Percentiles rank a stretch among this genome's conserved stretches.
phyloP scores from a whole-genome alignment of 2,329 filamentous ascomycete species.

The Nemania bipapillata region DNA sequence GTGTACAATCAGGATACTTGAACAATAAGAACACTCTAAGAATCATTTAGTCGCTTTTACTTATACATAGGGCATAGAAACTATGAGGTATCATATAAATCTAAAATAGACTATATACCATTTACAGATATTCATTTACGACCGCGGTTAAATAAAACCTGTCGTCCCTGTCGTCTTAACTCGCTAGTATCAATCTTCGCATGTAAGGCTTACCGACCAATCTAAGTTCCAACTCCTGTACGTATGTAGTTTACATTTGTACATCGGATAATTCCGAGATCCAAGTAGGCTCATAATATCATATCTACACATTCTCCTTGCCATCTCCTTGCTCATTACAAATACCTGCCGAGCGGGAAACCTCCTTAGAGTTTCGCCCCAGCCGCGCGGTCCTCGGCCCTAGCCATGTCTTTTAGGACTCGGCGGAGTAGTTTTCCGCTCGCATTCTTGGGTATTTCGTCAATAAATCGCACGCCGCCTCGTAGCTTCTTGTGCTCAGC shows the following conservation, averaged over 20 bases:
- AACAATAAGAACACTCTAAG: not conserved
- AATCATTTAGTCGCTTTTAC: not conserved
- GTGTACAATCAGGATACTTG: not conserved
- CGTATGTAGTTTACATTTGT: conserved; percentile 8
- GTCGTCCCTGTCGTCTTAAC: not conserved
- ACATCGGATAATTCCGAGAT: not conserved
- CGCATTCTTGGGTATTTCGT: conserved; percentile 70
- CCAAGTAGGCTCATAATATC: not conserved
- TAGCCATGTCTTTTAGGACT: conserved; percentile 62
- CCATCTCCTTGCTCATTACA: not conserved
- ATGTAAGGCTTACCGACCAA: not conserved
- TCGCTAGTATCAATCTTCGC: conserved; percentile 4
- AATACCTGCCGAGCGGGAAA: not conserved
- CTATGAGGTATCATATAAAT: not conserved
- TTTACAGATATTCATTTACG: too few relatives aligned
- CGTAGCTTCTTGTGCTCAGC: conserved; percentile 56
- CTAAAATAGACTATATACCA: not conserved
- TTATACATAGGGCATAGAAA: not conserved
- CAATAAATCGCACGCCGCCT: conserved; percentile 59
- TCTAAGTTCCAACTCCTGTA: not conserved
- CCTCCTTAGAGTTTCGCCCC: conserved; percentile 47
- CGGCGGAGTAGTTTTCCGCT: conserved; percentile 72
- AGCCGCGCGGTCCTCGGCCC: conserved; percentile 48
- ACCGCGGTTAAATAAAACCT: not conserved
- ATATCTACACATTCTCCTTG: conserved; percentile 9